A percentile compares a stretch with the other conserved stretches of the same genome.
Evolutionary conservation across 2,329 filamentous ascomycete genomes (phyloP).

Genomic region (Cercospora sp.): DNA sequence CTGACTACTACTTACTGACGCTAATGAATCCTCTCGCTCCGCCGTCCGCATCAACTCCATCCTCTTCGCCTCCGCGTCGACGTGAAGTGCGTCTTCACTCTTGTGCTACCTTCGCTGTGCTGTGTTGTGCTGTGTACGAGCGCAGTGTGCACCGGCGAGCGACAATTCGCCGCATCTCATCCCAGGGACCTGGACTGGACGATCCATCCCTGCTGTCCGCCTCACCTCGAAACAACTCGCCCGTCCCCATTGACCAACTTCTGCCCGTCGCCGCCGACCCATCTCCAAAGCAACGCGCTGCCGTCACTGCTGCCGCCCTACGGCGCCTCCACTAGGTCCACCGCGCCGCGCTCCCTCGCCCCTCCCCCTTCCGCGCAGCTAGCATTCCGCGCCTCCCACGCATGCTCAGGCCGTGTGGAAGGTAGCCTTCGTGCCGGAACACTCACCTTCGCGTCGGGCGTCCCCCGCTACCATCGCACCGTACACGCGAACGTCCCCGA

Average conservation of each 20-base stretch:
- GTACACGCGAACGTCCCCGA: slow-evolving; percentile 4
- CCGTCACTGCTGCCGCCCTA: background rate
- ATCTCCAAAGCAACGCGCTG: background rate
- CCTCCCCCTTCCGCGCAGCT: slow-evolving; percentile 12
- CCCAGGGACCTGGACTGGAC: background rate
- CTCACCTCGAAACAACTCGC: slow-evolving; percentile 1
- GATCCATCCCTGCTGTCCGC: background rate
- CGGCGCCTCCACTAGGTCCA: background rate
- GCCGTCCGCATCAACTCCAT: background rate
- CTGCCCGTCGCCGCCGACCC: background rate
- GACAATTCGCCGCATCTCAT: background rate
- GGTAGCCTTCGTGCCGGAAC: slow-evolving; percentile 5
- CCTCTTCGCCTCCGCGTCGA: background rate
- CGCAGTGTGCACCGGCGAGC: background rate
- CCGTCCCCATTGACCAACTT: slow-evolving; percentile 1
- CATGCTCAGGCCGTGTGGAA: slow-evolving; percentile 2
- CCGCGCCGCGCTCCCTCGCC: background rate
- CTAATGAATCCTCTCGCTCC: background rate
- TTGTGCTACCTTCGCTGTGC: background rate
- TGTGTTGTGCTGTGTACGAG: background rate
- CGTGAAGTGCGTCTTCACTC: background rate
- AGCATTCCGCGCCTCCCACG: slow-evolving; percentile 14
- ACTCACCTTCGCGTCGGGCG: background rate
- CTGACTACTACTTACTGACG: background rate
- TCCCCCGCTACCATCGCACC: background rate